Evolutionary conservation across 2,329 filamentous ascomycete species (phyloP).

Genomic region (Ceratocystis papillata): DNA sequence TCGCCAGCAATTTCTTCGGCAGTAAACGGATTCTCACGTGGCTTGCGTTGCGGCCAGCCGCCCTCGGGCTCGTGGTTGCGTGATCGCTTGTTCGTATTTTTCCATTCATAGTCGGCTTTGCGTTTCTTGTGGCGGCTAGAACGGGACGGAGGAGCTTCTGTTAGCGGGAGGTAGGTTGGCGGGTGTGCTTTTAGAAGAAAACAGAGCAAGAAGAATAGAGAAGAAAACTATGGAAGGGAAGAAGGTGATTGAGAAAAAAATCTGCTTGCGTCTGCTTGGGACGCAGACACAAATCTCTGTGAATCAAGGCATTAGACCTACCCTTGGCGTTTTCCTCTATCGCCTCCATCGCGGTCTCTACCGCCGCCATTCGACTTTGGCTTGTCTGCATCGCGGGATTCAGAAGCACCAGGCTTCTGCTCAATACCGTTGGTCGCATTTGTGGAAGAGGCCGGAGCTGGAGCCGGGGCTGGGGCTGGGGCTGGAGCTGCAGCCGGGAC

Average conservation of each 20-base stretch:
- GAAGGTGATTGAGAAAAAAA: neutral
- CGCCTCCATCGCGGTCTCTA: conserved; percentile 12
- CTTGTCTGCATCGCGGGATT: conserved; percentile 14
- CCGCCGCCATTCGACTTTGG: neutral
- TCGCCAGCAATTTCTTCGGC: conserved; percentile 82
- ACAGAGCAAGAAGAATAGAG: neutral
- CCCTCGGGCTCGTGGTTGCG: conserved; percentile 23
- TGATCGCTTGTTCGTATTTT: conserved; percentile 22
- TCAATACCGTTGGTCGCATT: neutral
- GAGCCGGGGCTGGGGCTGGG: neutral
- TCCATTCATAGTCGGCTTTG: conserved; percentile 23
- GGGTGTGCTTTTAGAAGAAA: conserved; percentile 6
- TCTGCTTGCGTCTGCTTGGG: neutral
- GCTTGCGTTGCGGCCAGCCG: conserved; percentile 24
- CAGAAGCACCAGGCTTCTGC: conserved; percentile 14
- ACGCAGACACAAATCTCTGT: neutral
- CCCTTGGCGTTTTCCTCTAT: conserved; percentile 22
- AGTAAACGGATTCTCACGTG: conserved; percentile 39
- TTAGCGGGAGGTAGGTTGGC: conserved; percentile 23
- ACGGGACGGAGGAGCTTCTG: conserved; percentile 4
- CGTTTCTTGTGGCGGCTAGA: conserved; percentile 24
- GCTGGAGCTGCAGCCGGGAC: neutral
- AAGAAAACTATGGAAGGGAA: neutral
- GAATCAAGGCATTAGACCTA: conserved; percentile 11
- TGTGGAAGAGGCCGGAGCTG: neutral